A percentile compares a stretch with the other conserved stretches of the same genome.
Evolutionary conservation across 73 alveolate genomes (phyloP).

Genomic region (Breviolum minutum): DNA sequence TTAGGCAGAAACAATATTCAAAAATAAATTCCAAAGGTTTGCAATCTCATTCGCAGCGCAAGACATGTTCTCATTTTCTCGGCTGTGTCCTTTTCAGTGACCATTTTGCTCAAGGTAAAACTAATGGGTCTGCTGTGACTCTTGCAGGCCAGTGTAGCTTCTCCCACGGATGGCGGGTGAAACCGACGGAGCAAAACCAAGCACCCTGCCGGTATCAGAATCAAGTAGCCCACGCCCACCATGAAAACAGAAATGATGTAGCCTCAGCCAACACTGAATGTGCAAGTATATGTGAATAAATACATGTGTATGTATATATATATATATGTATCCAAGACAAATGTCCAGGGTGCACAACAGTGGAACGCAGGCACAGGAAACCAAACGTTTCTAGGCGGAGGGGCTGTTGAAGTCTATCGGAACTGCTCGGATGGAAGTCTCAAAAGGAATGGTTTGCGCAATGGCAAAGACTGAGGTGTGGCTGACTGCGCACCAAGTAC

Average conservation of each 20-base stretch:
- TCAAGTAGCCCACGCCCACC: neutral
- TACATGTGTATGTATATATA: no score
- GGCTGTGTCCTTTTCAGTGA: constrained; percentile 13
- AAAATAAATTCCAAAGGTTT: no score
- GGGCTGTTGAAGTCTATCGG: neutral
- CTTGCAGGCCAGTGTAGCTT: neutral
- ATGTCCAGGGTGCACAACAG: neutral
- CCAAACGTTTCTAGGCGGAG: neutral
- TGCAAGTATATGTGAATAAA: no score
- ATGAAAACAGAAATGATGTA: neutral
- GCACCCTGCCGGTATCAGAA: constrained; percentile 3
- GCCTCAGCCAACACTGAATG: neutral
- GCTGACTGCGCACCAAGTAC: constrained; percentile 40
- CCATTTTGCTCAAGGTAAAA: constrained; percentile 4
- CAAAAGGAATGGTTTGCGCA: neutral
- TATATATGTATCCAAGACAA: neutral
- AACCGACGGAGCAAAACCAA: neutral
- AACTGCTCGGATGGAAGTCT: neutral
- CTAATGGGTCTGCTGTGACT: constrained; percentile 5
- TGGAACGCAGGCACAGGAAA: neutral
- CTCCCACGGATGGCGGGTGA: constrained; percentile 9
- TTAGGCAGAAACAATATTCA: no score
- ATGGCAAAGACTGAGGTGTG: constrained; percentile 39
- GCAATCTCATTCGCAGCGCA: neutral
- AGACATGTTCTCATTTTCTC: neutral